Evolutionary conservation across 768 basidiomycete genomes (phyloP), one percentile per base, ranked within the genome.

Genomic region (Kwoniella mangroviensis): DNA sequence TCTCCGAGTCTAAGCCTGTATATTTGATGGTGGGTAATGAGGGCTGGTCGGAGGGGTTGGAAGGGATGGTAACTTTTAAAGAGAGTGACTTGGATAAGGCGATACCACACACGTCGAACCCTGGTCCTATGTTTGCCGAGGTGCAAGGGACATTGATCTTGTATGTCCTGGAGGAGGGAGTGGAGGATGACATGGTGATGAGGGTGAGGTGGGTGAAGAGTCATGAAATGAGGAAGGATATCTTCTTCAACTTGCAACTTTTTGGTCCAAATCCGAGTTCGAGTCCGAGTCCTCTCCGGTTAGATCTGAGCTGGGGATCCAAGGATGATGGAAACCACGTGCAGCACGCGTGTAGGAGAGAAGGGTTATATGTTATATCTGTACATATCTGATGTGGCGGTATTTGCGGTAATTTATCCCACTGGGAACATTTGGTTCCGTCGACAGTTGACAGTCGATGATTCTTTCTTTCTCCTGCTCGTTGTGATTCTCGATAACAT

Each of bases 41-140:
- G 15, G 59, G 6, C 4, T 55, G 45, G 6, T 41, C 64, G 87
- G 41, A 79, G 5, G 73, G 63, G 24, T 55, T 24, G 24, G 60
- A 45, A 19, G 80, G 80, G 69, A 84, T 83, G 58, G 85, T 86
- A 76, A 94, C 90, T 57, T 87, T 87, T 77, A 98, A 87, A 17
- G 89, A 90, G 75, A 98, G 88, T 74, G 90, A 87, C 40, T 97
- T 88, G 1, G 93, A 93, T 24, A 98, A 89, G 0, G 96, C 95
- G 72, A 99, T 90, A n/a, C 97, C 97, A 73, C 98, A 94, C 72
- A 98, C 97, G 83, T 99, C 97, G 84, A 99, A 99, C 26, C 96
- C 96, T 51, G 96, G 96, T 2, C 96, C 96, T 79, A 99, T 94
- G 86, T 99, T 99, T 73, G 96, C 96, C 72, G 95, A 94, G 2